These are phyloP conservation scores for Nectriaceae sp. DNA, from an alignment of 2,329 filamentous ascomycete species.

Conservation along the genomic window DNA sequence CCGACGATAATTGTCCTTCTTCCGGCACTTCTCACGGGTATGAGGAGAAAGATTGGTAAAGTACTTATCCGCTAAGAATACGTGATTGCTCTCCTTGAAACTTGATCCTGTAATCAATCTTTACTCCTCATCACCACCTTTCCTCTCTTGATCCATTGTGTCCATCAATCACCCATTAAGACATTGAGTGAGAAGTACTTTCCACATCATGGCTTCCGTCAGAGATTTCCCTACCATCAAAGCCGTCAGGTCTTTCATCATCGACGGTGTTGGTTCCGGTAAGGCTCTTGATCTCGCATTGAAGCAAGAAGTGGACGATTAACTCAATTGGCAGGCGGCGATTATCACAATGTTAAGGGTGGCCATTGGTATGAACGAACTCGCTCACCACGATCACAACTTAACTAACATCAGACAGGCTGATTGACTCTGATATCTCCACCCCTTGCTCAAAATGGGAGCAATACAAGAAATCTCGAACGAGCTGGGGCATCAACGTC, in stretches of 20 bases:
- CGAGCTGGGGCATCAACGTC: conserved; percentile 95
- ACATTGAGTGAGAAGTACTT: too few relatives aligned
- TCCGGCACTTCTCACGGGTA: too few relatives aligned
- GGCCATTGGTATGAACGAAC: conserved; percentile 61
- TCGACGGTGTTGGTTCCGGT: conserved; percentile 42
- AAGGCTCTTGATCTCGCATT: conserved; percentile 3
- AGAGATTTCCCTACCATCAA: conserved; percentile 73
- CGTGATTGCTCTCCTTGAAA: too few relatives aligned
- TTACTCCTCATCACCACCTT: neutral
- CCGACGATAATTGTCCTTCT: too few relatives aligned
- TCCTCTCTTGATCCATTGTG: neutral
- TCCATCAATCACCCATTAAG: neutral
- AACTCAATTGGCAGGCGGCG: conserved; percentile 56
- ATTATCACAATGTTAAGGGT: conserved; percentile 89
- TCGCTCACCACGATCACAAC: neutral
- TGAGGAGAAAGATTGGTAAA: too few relatives aligned
- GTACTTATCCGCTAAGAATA: too few relatives aligned
- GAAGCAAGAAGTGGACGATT: neutral
- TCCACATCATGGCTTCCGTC: conserved; percentile 49
- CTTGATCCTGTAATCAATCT: too few relatives aligned
- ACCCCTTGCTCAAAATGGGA: conserved; percentile 92
- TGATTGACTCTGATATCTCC: conserved; percentile 89
- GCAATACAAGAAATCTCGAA: conserved; percentile 82
- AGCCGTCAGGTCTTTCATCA: conserved; percentile 71
- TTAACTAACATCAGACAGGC: conserved; percentile 56